A percentile compares a stretch with the other conserved stretches of the same genome.
Evolutionary conservation across 129 eudicot genomes (phyloP).

Genomic region (Silybum marianum): DNA sequence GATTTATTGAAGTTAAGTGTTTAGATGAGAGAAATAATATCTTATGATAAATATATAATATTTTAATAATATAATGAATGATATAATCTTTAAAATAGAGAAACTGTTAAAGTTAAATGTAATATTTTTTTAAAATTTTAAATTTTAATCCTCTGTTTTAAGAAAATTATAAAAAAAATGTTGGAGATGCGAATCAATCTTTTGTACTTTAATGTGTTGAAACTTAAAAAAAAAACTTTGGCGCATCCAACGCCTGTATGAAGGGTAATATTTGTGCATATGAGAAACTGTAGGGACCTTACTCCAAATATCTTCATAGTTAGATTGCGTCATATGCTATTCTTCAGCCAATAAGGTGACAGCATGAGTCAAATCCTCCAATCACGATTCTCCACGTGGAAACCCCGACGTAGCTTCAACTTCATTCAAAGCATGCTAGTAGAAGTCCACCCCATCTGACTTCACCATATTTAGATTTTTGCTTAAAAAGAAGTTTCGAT

Average conservation of each 20-base stretch:
- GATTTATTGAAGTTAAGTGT: no score
- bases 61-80: no score
- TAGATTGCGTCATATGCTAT: constrained; percentile 26
- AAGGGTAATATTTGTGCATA: background rate
- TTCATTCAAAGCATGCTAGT: background rate
- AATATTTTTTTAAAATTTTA: no score
- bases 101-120: no score
- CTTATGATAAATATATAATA: no score
- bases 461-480: background rate
- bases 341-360: constrained; percentile 35
- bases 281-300: background rate
- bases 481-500: background rate
- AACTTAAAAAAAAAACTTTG: no score
- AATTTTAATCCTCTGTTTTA: no score
- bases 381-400: constrained; percentile 39
- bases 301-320: background rate
- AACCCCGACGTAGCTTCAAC: constrained; percentile 32
- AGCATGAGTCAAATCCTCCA: constrained; percentile 22
- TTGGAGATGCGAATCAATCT: no score
- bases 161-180: no score
- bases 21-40: no score
- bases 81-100: no score
- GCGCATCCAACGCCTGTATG: background rate
- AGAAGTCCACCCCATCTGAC: background rate
- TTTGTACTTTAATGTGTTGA: no score